phyloP scores from a whole-genome alignment of 2,329 filamentous ascomycete species.

The Colletotrichum chrysophilum region DNA sequence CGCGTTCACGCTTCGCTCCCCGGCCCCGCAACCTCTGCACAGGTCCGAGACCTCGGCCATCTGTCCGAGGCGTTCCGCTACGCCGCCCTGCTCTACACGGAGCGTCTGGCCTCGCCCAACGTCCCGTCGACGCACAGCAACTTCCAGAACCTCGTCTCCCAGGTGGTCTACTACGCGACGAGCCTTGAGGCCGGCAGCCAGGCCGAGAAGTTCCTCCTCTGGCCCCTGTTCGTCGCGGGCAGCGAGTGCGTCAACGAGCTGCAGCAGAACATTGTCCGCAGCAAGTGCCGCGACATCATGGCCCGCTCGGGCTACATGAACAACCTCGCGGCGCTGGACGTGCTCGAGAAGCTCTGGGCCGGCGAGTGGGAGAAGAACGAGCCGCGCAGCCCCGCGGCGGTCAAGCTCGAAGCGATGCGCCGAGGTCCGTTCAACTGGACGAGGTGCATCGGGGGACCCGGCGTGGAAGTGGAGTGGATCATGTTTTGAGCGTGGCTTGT shows the following conservation, averaged over 20 bases:
- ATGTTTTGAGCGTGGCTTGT: slow-evolving; percentile 56
- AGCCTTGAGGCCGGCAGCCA: slow-evolving; percentile 74
- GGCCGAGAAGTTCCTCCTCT: slow-evolving; percentile 88
- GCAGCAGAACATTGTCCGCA: slow-evolving; percentile 79
- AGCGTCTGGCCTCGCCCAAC: slow-evolving; percentile 81
- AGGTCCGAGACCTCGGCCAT: slow-evolving; percentile 77
- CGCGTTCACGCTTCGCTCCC: slow-evolving; percentile 57
- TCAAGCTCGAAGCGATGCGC: slow-evolving; percentile 40
- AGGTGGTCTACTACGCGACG: slow-evolving; percentile 83
- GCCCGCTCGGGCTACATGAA: slow-evolving; percentile 91
- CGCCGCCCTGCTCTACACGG: slow-evolving; percentile 86
- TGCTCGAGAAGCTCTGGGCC: slow-evolving; percentile 85
- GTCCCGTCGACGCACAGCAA: slow-evolving; percentile 75
- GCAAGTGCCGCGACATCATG: slow-evolving; percentile 85
- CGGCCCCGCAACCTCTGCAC: slow-evolving; percentile 56
- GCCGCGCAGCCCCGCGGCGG: slow-evolving; percentile 32
- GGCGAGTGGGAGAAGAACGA: slow-evolving; percentile 51
- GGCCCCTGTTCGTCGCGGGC: slow-evolving; percentile 90
- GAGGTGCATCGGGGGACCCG: slow-evolving; percentile 60
- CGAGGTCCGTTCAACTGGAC: slow-evolving; percentile 64
- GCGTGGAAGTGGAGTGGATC: slow-evolving; percentile 68
- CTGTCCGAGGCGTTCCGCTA: slow-evolving; percentile 92
- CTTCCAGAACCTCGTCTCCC: slow-evolving; percentile 83
- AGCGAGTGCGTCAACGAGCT: slow-evolving; percentile 85
- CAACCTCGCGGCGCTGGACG: slow-evolving; percentile 84